Base-by-base conservation (phyloP, 352 stramenopile species). In the Phytophthora pinifolia region DNA sequence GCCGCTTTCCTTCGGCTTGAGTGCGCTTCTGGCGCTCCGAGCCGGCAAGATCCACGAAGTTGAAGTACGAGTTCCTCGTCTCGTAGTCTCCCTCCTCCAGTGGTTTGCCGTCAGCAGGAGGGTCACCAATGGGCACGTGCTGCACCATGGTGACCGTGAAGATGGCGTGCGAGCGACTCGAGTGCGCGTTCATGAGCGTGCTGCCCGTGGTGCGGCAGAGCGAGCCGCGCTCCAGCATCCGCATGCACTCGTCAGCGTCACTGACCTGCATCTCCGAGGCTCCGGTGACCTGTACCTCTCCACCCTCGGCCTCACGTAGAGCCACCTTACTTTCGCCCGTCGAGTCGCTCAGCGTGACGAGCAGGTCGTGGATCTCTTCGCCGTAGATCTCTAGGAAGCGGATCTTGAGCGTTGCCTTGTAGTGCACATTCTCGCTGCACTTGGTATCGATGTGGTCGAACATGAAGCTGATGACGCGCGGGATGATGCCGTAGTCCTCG, bases 11-110 rank as follows among this genome's bases (percentile, higher is more conserved):
- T 45, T 97, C 79, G 0, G 94, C 91, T 53, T 96, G 89, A 15
- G 96, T 99, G 37, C 96, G 96, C 59, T 99, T 99, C 61, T 98
- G 83, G 25, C 92, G 88, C 62, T 98, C 93, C 0, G 88, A 97
- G 29, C 90, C 90, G 0, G 90, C 90, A 14, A 97, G 69, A 79
- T 97, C 90, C 27, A 97, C 90, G 49, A 97, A 96, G 49, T 96
- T 95, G 53, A 97, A 94, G 62, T 93, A 95, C 33, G 81, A 92
- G 25, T 48, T 81, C 47, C 86, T 86, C 35, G 86, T 87, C 51
- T 95, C 83, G 36, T 68, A 93, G 39, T 94, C 83, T 18, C 69
- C 72, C 8, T 89, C 77, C 1, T 50, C 56, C 25, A 74, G 25
- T 7, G 49, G 50, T 2, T 72, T 63, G n/a, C 66, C 78, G 8